Evolutionary conservation across 1,284 basidiomycete genomes (phyloP).

Genomic region (Boletus mariae): DNA sequence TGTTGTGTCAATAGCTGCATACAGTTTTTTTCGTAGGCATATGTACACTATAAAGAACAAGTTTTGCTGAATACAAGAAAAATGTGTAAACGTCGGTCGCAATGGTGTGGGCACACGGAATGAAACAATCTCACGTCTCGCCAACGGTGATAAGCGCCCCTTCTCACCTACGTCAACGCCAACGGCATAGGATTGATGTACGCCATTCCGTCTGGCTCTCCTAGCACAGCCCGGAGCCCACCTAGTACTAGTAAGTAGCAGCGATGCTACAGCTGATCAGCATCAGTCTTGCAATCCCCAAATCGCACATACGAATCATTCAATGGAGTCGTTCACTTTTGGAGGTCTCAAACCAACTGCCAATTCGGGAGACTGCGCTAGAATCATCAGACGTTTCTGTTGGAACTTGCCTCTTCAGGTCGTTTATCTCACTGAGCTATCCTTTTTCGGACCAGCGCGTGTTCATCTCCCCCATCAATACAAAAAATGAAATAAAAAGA

Average conservation of each 20-base stretch:
- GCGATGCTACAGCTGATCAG: slow-evolving; percentile 10
- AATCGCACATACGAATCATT: background rate
- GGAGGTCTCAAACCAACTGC: slow-evolving; percentile 20
- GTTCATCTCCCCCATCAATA: slow-evolving; percentile 3
- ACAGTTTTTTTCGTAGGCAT: slow-evolving; percentile 32
- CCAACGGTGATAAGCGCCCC: background rate
- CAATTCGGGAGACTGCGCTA: slow-evolving; percentile 9
- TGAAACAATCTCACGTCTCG: slow-evolving; percentile 9
- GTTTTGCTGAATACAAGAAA: slow-evolving; percentile 27
- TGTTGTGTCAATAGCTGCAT: slow-evolving; percentile 39
- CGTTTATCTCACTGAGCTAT: background rate
- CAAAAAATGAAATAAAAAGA: background rate
- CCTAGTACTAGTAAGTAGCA: no score
- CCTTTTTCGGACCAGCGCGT: slow-evolving; percentile 13
- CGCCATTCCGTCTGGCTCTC: background rate
- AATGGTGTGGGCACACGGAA: background rate
- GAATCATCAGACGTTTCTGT: slow-evolving; percentile 28
- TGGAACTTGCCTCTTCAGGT: slow-evolving; percentile 25
- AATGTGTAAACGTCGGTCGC: background rate
- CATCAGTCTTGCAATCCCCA: slow-evolving; percentile 7
- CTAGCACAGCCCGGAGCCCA: slow-evolving; percentile 19
- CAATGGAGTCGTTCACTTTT: slow-evolving; percentile 7
- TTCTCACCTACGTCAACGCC: slow-evolving; percentile 15
- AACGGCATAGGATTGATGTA: slow-evolving; percentile 1
- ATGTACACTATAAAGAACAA: slow-evolving; percentile 34